These are phyloP conservation scores for Volutella citrinella DNA, from an alignment of 2,329 filamentous ascomycete genomes.

Conservation along the genomic window DNA sequence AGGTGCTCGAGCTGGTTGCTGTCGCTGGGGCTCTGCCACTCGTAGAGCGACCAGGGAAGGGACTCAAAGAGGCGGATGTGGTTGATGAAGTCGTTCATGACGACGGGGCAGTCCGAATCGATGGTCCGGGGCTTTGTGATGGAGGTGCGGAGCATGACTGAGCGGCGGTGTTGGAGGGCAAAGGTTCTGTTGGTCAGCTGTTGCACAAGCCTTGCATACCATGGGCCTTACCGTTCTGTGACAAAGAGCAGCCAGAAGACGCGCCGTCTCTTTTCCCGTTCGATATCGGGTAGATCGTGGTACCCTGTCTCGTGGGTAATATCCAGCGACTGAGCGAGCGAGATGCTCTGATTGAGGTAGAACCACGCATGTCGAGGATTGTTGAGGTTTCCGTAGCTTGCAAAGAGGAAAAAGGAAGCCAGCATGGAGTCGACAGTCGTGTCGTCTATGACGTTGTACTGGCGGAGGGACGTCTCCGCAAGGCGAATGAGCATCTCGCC, in stretches of 20 bases:
- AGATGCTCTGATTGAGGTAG: conserved; percentile 31
- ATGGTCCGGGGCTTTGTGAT: conserved; percentile 30
- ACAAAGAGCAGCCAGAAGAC: conserved; percentile 35
- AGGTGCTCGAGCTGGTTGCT: conserved; percentile 16
- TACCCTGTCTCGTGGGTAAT: conserved; percentile 26
- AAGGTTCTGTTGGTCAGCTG: conserved; percentile 29
- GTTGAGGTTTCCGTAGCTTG: conserved; percentile 28
- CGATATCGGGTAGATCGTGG: conserved; percentile 14
- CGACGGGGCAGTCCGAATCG: conserved; percentile 28
- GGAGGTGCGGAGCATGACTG: conserved; percentile 27
- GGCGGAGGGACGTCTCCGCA: conserved; percentile 24
- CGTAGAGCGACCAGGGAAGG: conserved; percentile 27
- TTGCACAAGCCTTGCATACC: too few species aligned
- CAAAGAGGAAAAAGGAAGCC: conserved; percentile 29
- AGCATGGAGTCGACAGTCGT: conserved; percentile 26
- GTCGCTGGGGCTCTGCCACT: conserved; percentile 25
- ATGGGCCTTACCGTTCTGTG: conserved; percentile 23
- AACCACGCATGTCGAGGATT: conserved; percentile 28
- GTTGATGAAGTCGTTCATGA: conserved; percentile 34
- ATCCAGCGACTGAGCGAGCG: conserved; percentile 25
- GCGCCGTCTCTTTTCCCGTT: conserved; percentile 26
- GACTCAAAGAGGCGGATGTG: conserved; percentile 30
- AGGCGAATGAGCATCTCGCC: conserved; percentile 24
- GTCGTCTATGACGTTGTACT: conserved; percentile 27
- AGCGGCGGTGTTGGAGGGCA: conserved; percentile 27